Percentiles rank a stretch among this genome's conserved stretches.
Evolutionary conservation across 2,329 filamentous ascomycete species (phyloP).

Genomic region (Zymoseptoria tritici): DNA sequence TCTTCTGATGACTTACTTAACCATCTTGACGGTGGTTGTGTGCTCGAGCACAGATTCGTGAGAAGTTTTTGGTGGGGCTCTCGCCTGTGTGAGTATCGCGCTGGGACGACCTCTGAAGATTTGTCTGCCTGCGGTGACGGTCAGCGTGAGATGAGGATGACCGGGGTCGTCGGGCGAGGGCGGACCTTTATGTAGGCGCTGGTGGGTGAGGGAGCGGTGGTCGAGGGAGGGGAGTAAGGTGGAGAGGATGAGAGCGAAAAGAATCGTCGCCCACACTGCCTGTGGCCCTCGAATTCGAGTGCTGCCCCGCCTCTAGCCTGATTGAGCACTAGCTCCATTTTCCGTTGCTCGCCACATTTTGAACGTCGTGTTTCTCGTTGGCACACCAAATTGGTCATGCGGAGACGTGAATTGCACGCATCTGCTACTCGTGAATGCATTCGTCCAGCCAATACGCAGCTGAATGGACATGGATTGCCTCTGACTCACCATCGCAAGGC

Average conservation of each 20-base stretch:
- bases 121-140: conserved; percentile 20
- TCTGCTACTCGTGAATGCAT: not conserved
- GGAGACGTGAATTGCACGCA: not conserved
- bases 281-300: not conserved
- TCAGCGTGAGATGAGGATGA: conserved; percentile 1
- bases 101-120: conserved; percentile 15
- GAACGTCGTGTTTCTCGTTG: not conserved
- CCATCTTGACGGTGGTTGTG: conserved; percentile 79
- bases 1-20: conserved; percentile 71
- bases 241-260: not conserved
- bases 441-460: not conserved
- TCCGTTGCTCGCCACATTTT: not conserved
- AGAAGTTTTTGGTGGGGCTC: not conserved
- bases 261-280: not conserved
- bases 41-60: not conserved
- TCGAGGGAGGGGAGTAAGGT: not conserved
- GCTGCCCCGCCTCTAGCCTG: not conserved
- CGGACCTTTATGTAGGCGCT: not conserved
- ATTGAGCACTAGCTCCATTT: not conserved
- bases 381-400: not conserved
- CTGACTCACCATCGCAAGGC: not conserved
- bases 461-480: not conserved
- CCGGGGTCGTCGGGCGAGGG: no score
- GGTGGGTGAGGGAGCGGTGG: not conserved
- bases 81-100: conserved; percentile 12